phyloP scores from a whole-genome alignment of 371 early-diverging fungal genomes.

The Funneliformis caledonium region DNA sequence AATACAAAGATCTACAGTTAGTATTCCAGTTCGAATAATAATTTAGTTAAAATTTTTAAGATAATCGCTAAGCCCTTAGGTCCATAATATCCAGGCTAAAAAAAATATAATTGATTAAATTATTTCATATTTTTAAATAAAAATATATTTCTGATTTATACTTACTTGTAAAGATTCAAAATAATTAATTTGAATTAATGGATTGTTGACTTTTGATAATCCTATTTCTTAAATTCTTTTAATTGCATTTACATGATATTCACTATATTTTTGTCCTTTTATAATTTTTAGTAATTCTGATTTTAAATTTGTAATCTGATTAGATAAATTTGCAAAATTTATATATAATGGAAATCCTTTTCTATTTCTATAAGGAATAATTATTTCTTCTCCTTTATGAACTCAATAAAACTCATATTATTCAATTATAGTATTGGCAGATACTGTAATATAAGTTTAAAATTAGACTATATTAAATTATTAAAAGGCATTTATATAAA shows the following conservation, averaged over 20 bases:
- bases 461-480: too few relatives aligned
- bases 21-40: neutral
- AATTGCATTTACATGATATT: slow-evolving; percentile 3
- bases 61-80: neutral
- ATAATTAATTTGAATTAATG: too few relatives aligned
- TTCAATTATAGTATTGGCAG: neutral
- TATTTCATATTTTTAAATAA: too few relatives aligned
- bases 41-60: neutral
- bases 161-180: too few relatives aligned
- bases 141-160: too few relatives aligned
- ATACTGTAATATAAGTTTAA: too few relatives aligned
- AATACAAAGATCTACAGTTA: neutral
- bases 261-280: neutral
- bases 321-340: slow-evolving; percentile 5
- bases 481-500: too few relatives aligned
- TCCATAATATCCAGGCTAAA: neutral
- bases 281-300: slow-evolving; percentile 8
- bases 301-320: neutral
- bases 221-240: too few relatives aligned
- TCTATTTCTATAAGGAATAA: neutral
- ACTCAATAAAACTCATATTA: neutral
- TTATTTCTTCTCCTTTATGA: neutral
- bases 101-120: neutral
- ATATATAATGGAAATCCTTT: neutral
- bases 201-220: too few relatives aligned